Base-by-base conservation (phyloP, 441 rosid species). In the Melastoma candidum region DNA sequence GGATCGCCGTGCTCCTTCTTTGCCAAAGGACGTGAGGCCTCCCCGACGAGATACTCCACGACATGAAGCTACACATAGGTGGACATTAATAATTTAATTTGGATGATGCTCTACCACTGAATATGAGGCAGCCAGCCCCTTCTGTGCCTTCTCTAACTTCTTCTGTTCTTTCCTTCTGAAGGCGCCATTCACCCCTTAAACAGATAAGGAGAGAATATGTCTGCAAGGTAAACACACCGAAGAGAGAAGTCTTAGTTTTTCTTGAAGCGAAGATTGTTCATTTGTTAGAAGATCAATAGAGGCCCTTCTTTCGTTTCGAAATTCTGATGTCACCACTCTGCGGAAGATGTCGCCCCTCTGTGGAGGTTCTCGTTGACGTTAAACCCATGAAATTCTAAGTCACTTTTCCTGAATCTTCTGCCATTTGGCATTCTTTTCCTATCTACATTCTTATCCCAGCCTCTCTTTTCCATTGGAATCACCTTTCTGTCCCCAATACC, bases 141-240 rank as follows among this genome's bases (percentile, higher is more conserved):
- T 53, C 51, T 65, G 77, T 36, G 6, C 41, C 41, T 36, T 68
- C 41, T 76, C 97, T 90, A 77, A 86, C 90, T 77, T 75, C 50
- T 12, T 56, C 48, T 89, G 71, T 78, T 93, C 89, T 89, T 74
- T 83, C 81, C 77, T 89, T 87, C 85, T 93, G 99, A 93, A 89
- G 97, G 99, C 96, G 87, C 59, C 85, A 67, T 69, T 78, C 99
- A 81, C 95, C 95, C 43, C 66, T 80, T 80, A 87, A 77, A 78
- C 95, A 92, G 71, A 79, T 86, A 83, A 82, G 95, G 73, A 89
- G 97, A 74, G 97, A 89, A 68, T 89, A 93, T 85, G 74, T 83
- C 64, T 87, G 96, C 96, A 93, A 89, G 99, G 97, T 93, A 89
- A 86, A 80, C 59, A 56, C 8, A 9, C 6, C 6, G 41, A 36